A percentile compares a stretch with the other conserved stretches of the same genome.
Evolutionary conservation across 192 early-diverging fungal species (phyloP).

Genomic region (Radiomyces spectabilis): DNA sequence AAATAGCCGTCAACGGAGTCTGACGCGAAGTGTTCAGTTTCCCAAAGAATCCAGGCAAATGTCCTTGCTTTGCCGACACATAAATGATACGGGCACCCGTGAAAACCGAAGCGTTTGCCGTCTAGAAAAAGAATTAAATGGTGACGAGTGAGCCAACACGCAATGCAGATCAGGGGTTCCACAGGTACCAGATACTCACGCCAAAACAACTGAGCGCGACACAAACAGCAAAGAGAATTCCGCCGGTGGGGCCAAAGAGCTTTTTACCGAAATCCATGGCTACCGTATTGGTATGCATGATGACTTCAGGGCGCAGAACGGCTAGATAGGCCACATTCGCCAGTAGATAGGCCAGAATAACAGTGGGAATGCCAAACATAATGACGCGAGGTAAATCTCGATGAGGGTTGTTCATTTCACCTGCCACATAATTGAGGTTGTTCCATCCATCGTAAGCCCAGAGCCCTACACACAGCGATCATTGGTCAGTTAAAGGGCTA

Average conservation of each 20-base stretch:
- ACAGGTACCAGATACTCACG: no score
- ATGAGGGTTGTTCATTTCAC: constrained; percentile 77
- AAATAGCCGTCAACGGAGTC: constrained; percentile 63
- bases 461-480: constrained; percentile 32
- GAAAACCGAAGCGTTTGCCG: constrained; percentile 74
- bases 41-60: constrained; percentile 63
- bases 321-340: constrained; percentile 80
- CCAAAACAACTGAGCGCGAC: constrained; percentile 71
- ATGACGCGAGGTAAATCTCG: constrained; percentile 74
- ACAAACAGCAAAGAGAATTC: constrained; percentile 60
- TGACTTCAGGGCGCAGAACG: constrained; percentile 61
- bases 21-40: constrained; percentile 44
- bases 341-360: constrained; percentile 67
- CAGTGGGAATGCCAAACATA: constrained; percentile 64
- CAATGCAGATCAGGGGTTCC: no score
- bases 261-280: constrained; percentile 66
- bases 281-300: constrained; percentile 58
- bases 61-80: constrained; percentile 55
- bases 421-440: constrained; percentile 74
- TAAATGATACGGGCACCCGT: constrained; percentile 64
- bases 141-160: no score
- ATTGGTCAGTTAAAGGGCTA: background rate
- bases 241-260: constrained; percentile 59
- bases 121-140: constrained; percentile 27
- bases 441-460: constrained; percentile 64